Evolutionary conservation across 2,329 filamentous ascomycete species (phyloP).

Genomic region (Spiromastix sp.): DNA sequence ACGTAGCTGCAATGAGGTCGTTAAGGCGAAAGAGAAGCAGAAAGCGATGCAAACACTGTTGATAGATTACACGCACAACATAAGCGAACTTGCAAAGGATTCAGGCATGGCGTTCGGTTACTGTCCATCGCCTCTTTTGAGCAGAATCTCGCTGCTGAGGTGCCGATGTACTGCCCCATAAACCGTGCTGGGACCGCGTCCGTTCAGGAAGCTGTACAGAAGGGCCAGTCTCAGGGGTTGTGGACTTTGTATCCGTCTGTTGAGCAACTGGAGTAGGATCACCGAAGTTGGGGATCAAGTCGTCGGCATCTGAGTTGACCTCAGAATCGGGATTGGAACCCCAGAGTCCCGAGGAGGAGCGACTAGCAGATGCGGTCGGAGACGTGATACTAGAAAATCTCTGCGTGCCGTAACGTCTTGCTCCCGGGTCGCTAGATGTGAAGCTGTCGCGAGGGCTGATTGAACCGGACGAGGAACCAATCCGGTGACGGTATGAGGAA

Average conservation of each 20-base stretch:
- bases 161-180: constrained; percentile 25
- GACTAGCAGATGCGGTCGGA: constrained; percentile 8
- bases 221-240: not conserved
- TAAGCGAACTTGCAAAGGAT: no score
- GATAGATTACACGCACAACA: no score
- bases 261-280: constrained; percentile 9
- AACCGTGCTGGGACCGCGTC: constrained; percentile 21
- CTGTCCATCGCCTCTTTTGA: constrained; percentile 9
- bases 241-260: not conserved
- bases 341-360: constrained; percentile 26
- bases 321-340: constrained; percentile 18
- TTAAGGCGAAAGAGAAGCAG: no score
- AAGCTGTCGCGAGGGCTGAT: constrained; percentile 17
- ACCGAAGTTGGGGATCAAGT: constrained; percentile 29
- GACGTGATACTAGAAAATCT: constrained; percentile 10
- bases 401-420: constrained; percentile 4
- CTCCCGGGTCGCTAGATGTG: constrained; percentile 5
- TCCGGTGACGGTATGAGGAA: constrained; percentile 24
- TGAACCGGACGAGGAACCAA: constrained; percentile 18
- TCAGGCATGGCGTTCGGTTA: constrained; percentile 7
- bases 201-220: constrained; percentile 19
- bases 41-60: no score
- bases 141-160: constrained; percentile 2
- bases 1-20: no score
- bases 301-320: constrained; percentile 18